Conservation (phyloP, 768 basidiomycete genomes). For the Aureoboletus auriporus region DNA sequence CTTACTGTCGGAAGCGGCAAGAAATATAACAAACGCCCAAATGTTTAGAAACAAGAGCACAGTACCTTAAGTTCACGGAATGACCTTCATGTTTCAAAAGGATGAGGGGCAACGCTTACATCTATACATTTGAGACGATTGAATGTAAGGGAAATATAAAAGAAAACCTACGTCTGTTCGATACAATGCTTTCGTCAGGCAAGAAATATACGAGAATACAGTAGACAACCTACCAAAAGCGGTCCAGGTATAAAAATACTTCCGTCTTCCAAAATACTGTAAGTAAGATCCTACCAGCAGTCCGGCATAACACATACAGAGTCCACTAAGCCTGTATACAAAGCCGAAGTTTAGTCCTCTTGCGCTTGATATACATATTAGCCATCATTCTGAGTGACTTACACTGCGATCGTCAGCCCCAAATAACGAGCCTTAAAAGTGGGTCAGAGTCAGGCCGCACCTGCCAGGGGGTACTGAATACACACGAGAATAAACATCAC, state of each 20-base stretch:
- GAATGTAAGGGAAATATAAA: neutral
- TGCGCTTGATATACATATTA: neutral
- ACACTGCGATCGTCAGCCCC: slow-evolving; percentile 10
- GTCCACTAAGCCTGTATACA: neutral
- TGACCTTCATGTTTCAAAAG: neutral
- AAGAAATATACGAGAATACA: neutral
- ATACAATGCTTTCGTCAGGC: neutral
- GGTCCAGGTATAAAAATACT: slow-evolving; percentile 18
- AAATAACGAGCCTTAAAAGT: slow-evolving; percentile 16
- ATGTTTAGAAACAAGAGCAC: neutral
- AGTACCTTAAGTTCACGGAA: slow-evolving; percentile 7
- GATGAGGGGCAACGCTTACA: slow-evolving; percentile 6
- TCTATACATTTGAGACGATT: slow-evolving; percentile 1
- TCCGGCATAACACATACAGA: slow-evolving; percentile 4
- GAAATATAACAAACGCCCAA: slow-evolving; percentile 9
- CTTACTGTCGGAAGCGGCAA: slow-evolving; percentile 18
- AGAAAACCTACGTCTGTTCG: slow-evolving; percentile 13
- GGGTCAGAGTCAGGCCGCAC: neutral
- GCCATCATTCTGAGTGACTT: neutral
- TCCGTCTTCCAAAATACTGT: slow-evolving; percentile 8
- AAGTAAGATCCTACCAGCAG: neutral
- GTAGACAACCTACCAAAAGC: neutral
- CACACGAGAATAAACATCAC: slow-evolving; percentile 14
- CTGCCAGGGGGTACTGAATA: neutral
- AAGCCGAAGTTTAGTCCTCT: neutral